Evolutionary conservation across 2,329 filamentous ascomycete species (phyloP).

Genomic region (Tolypocladium pustulatum): DNA sequence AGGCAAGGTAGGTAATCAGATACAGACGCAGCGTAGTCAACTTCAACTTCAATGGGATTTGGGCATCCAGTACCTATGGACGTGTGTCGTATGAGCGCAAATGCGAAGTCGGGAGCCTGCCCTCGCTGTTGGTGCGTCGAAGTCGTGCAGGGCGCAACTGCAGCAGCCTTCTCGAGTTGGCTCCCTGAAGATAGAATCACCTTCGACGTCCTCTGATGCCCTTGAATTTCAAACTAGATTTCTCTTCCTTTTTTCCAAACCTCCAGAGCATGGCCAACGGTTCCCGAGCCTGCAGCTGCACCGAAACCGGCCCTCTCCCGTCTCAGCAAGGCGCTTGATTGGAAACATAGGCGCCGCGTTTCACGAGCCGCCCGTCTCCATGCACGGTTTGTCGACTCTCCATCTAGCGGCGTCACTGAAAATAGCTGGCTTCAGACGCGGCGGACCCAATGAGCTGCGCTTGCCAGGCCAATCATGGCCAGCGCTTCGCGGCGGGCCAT

Average conservation of each 20-base stretch:
- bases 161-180: too few species aligned
- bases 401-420: not conserved
- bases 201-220: not conserved
- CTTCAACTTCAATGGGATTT: not conserved
- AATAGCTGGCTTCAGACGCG: not conserved
- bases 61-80: not conserved
- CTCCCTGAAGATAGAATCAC: not conserved
- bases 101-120: not conserved
- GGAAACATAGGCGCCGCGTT: not conserved
- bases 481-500: not conserved
- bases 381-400: not conserved
- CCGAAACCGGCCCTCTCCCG: not conserved
- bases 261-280: not conserved
- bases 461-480: not conserved
- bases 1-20: not conserved
- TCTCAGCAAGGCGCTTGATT: not conserved
- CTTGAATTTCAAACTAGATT: not conserved
- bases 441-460: not conserved
- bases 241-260: not conserved
- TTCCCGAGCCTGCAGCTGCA: not conserved
- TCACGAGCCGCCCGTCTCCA: not conserved
- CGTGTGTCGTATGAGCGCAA: not conserved
- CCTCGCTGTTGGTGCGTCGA: not conserved
- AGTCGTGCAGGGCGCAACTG: not conserved
- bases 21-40: not conserved